A percentile compares a stretch with the other conserved stretches of the same genome.
phyloP scores from a whole-genome alignment of 495 filamentous ascomycete genomes.

The Sordaria brevicollis region DNA sequence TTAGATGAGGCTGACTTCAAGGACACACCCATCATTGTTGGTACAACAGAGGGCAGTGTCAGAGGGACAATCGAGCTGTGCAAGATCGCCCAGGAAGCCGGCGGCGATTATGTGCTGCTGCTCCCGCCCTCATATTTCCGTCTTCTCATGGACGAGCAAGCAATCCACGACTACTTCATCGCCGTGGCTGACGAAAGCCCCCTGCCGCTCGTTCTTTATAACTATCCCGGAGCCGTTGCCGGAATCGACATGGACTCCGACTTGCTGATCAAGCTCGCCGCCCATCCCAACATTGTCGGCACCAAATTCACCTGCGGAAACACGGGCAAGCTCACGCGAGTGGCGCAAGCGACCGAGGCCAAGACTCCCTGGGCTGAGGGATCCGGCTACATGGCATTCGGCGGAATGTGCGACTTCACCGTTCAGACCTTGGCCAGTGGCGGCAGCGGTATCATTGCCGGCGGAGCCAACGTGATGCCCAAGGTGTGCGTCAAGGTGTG shows the following conservation, averaged over 20 bases:
- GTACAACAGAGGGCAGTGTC: conserved; percentile 69
- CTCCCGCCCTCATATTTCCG: conserved; percentile 82
- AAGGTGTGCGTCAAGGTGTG: conserved; percentile 77
- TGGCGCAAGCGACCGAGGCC: conserved; percentile 68
- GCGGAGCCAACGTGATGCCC: conserved; percentile 78
- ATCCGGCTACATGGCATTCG: conserved; percentile 73
- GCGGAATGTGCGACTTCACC: conserved; percentile 81
- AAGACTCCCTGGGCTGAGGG: conserved; percentile 54
- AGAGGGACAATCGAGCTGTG: conserved; percentile 65
- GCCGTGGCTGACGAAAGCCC: conserved; percentile 65
- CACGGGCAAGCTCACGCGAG: conserved; percentile 79
- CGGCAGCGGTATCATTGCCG: conserved; percentile 76
- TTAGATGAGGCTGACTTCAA: conserved; percentile 72
- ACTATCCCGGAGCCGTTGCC: conserved; percentile 85
- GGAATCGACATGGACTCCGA: conserved; percentile 90
- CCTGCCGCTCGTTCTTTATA: conserved; percentile 75
- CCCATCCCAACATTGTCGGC: conserved; percentile 75
- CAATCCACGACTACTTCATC: conserved; percentile 67
- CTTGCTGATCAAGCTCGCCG: conserved; percentile 67
- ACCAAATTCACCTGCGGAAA: conserved; percentile 90
- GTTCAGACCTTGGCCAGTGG: conserved; percentile 72
- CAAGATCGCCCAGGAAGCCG: conserved; percentile 55
- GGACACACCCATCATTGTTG: conserved; percentile 69
- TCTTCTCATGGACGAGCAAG: conserved; percentile 63
- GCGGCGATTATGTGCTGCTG: conserved; percentile 69